Evolutionary conservation across 2,329 filamentous ascomycete species (phyloP).

Genomic region (Talaromyces albobiverticillius): DNA sequence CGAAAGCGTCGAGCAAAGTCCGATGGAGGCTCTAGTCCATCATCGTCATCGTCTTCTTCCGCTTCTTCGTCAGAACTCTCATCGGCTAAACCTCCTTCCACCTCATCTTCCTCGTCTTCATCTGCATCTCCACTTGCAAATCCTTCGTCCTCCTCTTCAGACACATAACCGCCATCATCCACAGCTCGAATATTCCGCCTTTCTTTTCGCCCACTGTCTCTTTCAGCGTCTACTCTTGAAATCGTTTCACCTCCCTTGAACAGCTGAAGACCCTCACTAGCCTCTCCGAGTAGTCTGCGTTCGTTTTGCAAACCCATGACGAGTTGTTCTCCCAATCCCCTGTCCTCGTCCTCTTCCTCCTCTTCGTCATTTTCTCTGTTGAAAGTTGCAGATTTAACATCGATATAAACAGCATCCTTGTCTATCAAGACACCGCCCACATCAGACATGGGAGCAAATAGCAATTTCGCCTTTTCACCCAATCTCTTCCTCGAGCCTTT

Average conservation of each 20-base stretch:
- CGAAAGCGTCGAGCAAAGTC: constrained; percentile 44
- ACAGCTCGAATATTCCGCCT: constrained; percentile 51
- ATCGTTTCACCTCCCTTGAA: constrained; percentile 76
- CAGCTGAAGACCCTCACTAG: constrained; percentile 76
- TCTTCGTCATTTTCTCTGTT: constrained; percentile 59
- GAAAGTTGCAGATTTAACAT: constrained; percentile 71
- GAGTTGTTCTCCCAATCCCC: constrained; percentile 92
- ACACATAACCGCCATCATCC: constrained; percentile 53
- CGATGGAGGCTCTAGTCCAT: constrained; percentile 39
- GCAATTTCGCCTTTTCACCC: constrained; percentile 93
- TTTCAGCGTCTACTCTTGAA: constrained; percentile 52
- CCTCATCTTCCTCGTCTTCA: constrained; percentile 46
- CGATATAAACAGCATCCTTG: constrained; percentile 92
- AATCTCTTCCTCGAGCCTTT: constrained; percentile 77
- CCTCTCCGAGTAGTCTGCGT: constrained; percentile 76
- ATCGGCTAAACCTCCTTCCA: constrained; percentile 32
- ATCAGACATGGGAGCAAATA: constrained; percentile 98
- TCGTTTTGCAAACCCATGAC: constrained; percentile 86
- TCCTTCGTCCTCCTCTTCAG: constrained; percentile 51
- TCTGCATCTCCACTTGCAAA: constrained; percentile 53
- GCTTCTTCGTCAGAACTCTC: constrained; percentile 37
- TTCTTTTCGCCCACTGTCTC: constrained; percentile 56
- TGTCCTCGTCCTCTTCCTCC: constrained; percentile 64
- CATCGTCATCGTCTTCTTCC: constrained; percentile 30
- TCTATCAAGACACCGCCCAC: constrained; percentile 94